Percentiles rank a stretch among this genome's conserved stretches.
Evolutionary conservation across 306 rosid species (phyloP).

Genomic region (Rosa multiflora): DNA sequence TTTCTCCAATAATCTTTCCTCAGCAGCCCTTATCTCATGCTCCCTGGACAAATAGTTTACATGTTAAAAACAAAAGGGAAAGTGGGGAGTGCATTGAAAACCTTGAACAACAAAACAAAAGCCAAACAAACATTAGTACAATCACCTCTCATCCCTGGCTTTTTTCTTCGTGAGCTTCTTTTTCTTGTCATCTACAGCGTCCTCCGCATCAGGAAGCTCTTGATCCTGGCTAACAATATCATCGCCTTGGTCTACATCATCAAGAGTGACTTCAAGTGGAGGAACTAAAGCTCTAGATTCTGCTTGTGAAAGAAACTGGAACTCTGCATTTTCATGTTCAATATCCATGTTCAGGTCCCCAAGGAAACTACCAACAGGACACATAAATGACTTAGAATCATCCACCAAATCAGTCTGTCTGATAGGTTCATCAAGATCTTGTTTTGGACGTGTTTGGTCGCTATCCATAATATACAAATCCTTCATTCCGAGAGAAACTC

Average conservation of each 20-base stretch:
- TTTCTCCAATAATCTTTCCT: slow-evolving; percentile 79
- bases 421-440: slow-evolving; percentile 41
- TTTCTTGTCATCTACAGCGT: slow-evolving; percentile 45
- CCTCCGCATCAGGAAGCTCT: slow-evolving; percentile 39
- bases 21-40: slow-evolving; percentile 67
- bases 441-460: slow-evolving; percentile 33
- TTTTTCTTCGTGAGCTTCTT: slow-evolving; percentile 61
- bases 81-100: background rate
- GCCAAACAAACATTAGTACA: slow-evolving; percentile 11
- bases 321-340: slow-evolving; percentile 41
- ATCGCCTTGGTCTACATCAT: slow-evolving; percentile 51
- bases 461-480: slow-evolving; percentile 44
- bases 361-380: slow-evolving; percentile 27
- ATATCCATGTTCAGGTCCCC: slow-evolving; percentile 35
- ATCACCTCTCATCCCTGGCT: slow-evolving; percentile 71
- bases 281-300: slow-evolving; percentile 76
- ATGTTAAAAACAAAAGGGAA: background rate
- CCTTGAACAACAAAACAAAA: background rate
- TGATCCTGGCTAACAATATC: slow-evolving; percentile 33
- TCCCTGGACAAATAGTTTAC: slow-evolving; percentile 51
- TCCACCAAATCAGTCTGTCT: slow-evolving; percentile 24
- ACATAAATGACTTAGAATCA: slow-evolving; percentile 26
- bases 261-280: slow-evolving; percentile 85
- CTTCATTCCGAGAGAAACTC: slow-evolving; percentile 94
- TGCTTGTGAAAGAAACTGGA: slow-evolving; percentile 47